Evolutionary conservation across 2,329 filamentous ascomycete species (phyloP).

Genomic region (Alternaria triticina): DNA sequence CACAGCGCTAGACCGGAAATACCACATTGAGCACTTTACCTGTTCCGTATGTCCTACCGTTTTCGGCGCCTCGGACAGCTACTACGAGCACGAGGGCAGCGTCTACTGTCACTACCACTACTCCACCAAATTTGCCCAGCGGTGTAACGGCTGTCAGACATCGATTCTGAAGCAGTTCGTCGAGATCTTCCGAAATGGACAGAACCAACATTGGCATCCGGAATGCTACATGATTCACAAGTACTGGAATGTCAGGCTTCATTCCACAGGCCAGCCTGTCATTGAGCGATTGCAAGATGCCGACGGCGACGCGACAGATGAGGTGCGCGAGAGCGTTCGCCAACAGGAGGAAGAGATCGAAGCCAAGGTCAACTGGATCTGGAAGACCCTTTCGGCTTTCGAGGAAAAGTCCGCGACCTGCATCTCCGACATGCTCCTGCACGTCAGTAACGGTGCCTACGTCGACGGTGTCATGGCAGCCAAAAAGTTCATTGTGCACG

Average conservation of each 20-base stretch:
- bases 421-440: constrained; percentile 98
- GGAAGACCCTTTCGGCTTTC: constrained; percentile 96
- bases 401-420: constrained; percentile 97
- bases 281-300: constrained; percentile 41
- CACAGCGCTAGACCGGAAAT: constrained; percentile 95
- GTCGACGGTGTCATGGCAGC: constrained; percentile 93
- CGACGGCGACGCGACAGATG: constrained; percentile 66
- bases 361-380: constrained; percentile 96
- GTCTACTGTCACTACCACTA: constrained; percentile 99
- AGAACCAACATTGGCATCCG: constrained; percentile 99
- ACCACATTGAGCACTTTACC: constrained; percentile 96
- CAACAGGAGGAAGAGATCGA: constrained; percentile 93
- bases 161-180: constrained; percentile 99
- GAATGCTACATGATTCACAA: constrained; percentile 99
- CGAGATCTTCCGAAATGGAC: constrained; percentile 95
- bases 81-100: constrained; percentile 95
- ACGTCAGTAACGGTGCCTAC: constrained; percentile 97
- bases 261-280: constrained; percentile 51
- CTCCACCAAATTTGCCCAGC: constrained; percentile 93
- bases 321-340: constrained; percentile 76
- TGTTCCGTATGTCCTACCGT: constrained; percentile 96
- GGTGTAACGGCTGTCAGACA: constrained; percentile 95
- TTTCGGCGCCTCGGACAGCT: constrained; percentile 98
- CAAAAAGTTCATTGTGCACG: constrained; percentile 94
- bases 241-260: constrained; percentile 95